phyloP scores from a whole-genome alignment of 805 yeast genomes.

The Candida tibetensis region DNA sequence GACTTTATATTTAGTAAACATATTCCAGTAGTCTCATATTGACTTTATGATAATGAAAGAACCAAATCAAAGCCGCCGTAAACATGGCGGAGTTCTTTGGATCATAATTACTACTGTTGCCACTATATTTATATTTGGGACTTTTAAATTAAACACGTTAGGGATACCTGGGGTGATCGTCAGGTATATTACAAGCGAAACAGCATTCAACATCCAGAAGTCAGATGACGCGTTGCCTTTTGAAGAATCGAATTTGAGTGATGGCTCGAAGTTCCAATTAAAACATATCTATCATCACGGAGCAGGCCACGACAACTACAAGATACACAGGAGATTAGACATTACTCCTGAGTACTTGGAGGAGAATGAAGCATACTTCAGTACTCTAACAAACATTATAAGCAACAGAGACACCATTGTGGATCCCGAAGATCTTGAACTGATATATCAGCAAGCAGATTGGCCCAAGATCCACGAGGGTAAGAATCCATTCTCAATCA shows the following conservation, averaged over 20 bases:
- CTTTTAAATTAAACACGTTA: too few species aligned
- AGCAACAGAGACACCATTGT: conserved; percentile 4
- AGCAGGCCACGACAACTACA: conserved; percentile 39
- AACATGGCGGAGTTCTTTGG: too few species aligned
- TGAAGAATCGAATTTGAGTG: too few species aligned
- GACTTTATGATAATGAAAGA: too few species aligned
- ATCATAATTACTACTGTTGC: too few species aligned
- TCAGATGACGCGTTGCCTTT: too few species aligned
- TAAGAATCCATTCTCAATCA: conserved; percentile 40
- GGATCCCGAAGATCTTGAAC: conserved; percentile 7
- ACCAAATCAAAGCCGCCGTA: too few species aligned
- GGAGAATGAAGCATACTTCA: conserved; percentile 8
- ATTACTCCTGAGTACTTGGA: conserved; percentile 41
- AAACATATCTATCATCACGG: conserved; percentile 65
- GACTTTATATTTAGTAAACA: too few species aligned
- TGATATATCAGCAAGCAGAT: conserved; percentile 21
- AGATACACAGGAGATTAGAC: conserved; percentile 49
- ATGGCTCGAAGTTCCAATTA: conserved; percentile 23
- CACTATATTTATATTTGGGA: too few species aligned
- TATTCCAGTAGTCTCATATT: too few species aligned
- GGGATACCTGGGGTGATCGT: too few species aligned
- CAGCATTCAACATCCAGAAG: not conserved
- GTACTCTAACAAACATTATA: not conserved
- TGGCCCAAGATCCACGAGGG: conserved; percentile 33
- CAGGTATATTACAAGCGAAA: not conserved